Percentiles rank a stretch among this genome's conserved stretches.
phyloP scores from a whole-genome alignment of 1,284 basidiomycete genomes.

The Moesziomyces antarcticus region DNA sequence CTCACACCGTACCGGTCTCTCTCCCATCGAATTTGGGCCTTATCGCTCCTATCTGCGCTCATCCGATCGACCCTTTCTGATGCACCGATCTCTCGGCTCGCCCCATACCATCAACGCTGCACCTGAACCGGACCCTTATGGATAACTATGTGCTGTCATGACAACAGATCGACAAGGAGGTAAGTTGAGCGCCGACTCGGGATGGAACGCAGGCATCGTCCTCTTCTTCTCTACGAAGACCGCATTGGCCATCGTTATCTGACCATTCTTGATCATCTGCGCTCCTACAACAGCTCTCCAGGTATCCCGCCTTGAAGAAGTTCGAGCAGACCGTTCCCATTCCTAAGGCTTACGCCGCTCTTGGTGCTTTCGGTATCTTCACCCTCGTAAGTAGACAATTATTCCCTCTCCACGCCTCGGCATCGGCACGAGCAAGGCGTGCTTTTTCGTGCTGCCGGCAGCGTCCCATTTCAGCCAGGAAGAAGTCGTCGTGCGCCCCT shows the following conservation, averaged over 20 bases:
- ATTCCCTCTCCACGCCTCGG: not conserved
- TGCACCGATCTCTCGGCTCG: not conserved
- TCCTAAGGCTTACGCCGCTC: constrained; percentile 89
- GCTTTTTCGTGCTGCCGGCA: too few species aligned
- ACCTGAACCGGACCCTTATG: too few species aligned
- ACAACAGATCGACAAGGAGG: constrained; percentile 90
- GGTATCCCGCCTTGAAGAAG: constrained; percentile 77
- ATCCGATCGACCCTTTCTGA: not conserved
- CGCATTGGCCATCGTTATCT: not conserved
- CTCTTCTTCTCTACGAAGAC: not conserved
- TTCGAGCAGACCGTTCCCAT: constrained; percentile 90
- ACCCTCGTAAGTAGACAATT: constrained; percentile 53
- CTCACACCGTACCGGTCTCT: too few species aligned
- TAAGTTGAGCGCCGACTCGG: constrained; percentile 68
- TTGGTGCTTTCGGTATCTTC: constrained; percentile 77
- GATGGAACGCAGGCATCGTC: not conserved
- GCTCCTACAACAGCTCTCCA: constrained; percentile 77
- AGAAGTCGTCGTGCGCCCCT: too few species aligned
- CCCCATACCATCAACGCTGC: not conserved
- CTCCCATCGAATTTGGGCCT: too few species aligned
- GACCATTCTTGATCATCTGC: not conserved
- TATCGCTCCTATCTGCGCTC: not conserved
- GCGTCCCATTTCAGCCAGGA: too few species aligned
- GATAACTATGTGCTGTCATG: not conserved
- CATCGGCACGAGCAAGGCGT: not conserved